Conservation (phyloP, 2,329 filamentous ascomycete species). For the Exserohilum rostratum region DNA sequence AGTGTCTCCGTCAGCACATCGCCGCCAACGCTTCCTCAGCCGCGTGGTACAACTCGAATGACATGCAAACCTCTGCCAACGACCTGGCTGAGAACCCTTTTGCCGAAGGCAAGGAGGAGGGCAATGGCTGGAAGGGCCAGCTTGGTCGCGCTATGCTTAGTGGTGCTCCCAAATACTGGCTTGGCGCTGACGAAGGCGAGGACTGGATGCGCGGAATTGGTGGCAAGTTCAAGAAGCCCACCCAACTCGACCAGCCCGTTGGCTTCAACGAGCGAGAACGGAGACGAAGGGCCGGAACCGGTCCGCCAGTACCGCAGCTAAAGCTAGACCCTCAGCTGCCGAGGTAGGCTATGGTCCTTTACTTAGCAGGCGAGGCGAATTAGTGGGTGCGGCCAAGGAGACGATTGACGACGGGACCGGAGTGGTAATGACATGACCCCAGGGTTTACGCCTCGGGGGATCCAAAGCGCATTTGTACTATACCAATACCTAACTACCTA, state of each 20-base stretch:
- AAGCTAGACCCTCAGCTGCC: conserved; percentile 30
- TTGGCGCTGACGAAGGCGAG: conserved; percentile 68
- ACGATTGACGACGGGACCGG: conserved; percentile 12
- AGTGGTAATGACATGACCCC: conserved; percentile 12
- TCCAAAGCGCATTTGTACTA: conserved; percentile 11
- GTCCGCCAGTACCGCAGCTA: conserved; percentile 55
- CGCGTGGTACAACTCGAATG: conserved; percentile 49
- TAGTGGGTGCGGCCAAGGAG: background rate
- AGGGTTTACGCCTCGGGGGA: conserved; percentile 1
- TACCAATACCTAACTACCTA: conserved; percentile 1
- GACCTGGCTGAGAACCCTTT: conserved; percentile 72
- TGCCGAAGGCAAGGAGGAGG: conserved; percentile 70
- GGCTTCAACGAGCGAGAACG: conserved; percentile 64
- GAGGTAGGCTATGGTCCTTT: conserved; percentile 15
- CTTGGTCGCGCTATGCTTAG: conserved; percentile 80
- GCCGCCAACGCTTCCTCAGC: conserved; percentile 52
- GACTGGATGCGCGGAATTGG: conserved; percentile 71
- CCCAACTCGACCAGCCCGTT: conserved; percentile 48
- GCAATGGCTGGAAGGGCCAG: conserved; percentile 78
- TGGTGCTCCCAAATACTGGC: conserved; percentile 79
- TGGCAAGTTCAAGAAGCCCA: conserved; percentile 63
- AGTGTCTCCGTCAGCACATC: conserved; percentile 74
- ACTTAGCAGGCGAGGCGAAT: background rate
- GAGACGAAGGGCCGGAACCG: conserved; percentile 66
- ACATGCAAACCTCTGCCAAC: conserved; percentile 49